Base-by-base conservation (phyloP, 345 rosid species). In the Hevea brasiliensis region DNA sequence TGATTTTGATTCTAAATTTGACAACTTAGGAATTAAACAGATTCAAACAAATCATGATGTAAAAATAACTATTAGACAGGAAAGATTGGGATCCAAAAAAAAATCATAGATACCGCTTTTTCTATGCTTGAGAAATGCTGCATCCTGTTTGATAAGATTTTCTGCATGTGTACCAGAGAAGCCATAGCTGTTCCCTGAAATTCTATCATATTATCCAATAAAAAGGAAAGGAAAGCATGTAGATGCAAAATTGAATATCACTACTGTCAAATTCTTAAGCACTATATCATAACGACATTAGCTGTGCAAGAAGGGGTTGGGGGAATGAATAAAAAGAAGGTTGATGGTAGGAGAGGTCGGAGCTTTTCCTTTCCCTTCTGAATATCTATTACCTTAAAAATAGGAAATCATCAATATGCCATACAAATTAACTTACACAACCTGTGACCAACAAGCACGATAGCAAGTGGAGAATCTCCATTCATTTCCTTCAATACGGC, bases 391-490 rank as follows among this genome's bases (percentile, higher is more conserved):
- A 44, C 42, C 53, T 44, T 27, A 24, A 23, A 24, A 71, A 37
- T 13, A 51, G 3, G 21, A 18, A 42, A 20, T n/a, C 1, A 40
- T 32, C 40, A 56, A 10, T 55, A 21, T 27, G 27, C 27, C 29
- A 42, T 27, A 23, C 27, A 44, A 55, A 57, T 40, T 55, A 26
- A 44, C 15, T 26, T 20, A 54, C 13, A 70, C 24, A 79, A 94
- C 98, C 99, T 95, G 88, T 95, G 99, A 73, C 99, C 99, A 63
- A 89, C 93, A 45, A 92, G 91, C 69, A 95, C 86, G 83, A 92
- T 91, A 41, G 99, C 96, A 58, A 98, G 98, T 60, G 94, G 92
- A 60, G 89, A 86, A 71, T 87, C 94, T 74, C 98, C 96, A 80
- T 92, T 91, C 88, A 92, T 63, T 73, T 84, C 89, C 86, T 87